phyloP scores from a whole-genome alignment of 768 basidiomycete species.

The Leucogyrophana mollusca region DNA sequence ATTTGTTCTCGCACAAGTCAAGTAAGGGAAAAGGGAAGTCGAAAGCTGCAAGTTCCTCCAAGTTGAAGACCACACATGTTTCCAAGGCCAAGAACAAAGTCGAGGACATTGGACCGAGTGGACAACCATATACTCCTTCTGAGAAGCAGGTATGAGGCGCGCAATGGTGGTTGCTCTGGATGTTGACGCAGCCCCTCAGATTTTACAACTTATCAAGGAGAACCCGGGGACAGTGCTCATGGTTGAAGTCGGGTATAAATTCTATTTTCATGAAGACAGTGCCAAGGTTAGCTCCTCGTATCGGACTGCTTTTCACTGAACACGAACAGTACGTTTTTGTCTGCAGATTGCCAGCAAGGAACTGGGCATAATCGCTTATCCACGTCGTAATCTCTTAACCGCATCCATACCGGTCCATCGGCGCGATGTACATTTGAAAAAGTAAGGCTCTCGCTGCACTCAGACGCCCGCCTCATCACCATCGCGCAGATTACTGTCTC shows the following conservation, averaged over 20 bases:
- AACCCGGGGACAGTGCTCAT: slow-evolving; percentile 69
- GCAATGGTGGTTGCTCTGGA: background rate
- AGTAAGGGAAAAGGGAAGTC: slow-evolving; percentile 36
- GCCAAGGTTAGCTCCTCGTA: slow-evolving; percentile 52
- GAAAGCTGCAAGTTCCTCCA: slow-evolving; percentile 22
- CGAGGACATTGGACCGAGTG: slow-evolving; percentile 60
- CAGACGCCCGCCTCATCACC: background rate
- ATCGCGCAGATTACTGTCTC: slow-evolving; percentile 60
- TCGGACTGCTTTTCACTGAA: slow-evolving; percentile 6
- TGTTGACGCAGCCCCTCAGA: slow-evolving; percentile 34
- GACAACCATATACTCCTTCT: slow-evolving; percentile 70
- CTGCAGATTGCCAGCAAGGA: slow-evolving; percentile 68
- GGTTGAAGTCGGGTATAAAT: slow-evolving; percentile 85
- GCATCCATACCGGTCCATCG: slow-evolving; percentile 74
- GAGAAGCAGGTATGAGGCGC: slow-evolving; percentile 57
- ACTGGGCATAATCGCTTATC: slow-evolving; percentile 75
- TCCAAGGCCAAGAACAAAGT: slow-evolving; percentile 32
- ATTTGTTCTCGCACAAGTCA: slow-evolving; percentile 42
- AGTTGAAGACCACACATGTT: slow-evolving; percentile 17
- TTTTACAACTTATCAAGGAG: slow-evolving; percentile 58
- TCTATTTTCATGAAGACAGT: slow-evolving; percentile 80
- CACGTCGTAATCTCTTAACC: slow-evolving; percentile 68
- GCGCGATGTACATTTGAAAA: slow-evolving; percentile 71
- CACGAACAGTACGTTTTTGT: slow-evolving; percentile 4
- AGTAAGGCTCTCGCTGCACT: slow-evolving; percentile 41